Conservation (phyloP, 1,284 basidiomycete species). For the Trichosporon asahii region DNA sequence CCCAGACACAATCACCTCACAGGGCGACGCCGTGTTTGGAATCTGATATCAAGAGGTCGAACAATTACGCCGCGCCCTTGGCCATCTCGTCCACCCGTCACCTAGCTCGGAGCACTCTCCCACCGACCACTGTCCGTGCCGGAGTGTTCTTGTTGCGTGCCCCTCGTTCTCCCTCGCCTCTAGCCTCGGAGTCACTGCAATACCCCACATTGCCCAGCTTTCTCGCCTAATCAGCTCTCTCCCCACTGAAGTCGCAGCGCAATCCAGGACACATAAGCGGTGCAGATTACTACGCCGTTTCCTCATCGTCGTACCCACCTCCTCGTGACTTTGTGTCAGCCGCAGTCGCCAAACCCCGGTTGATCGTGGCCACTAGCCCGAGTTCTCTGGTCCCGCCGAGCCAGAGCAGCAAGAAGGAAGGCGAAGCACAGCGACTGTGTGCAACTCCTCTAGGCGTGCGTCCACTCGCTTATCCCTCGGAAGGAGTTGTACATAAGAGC, state of each 20-base stretch:
- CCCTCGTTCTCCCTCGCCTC: neutral
- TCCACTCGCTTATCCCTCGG: neutral
- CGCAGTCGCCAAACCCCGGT: neutral
- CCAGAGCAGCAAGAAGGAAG: neutral
- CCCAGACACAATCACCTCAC: neutral
- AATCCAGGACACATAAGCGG: neutral
- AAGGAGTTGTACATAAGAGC: neutral
- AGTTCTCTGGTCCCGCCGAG: neutral
- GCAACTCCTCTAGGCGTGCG: neutral
- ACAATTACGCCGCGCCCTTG: neutral
- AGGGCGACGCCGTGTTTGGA: neutral
- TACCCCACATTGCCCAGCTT: neutral
- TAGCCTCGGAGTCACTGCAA: neutral
- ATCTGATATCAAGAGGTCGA: neutral
- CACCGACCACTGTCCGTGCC: conserved; percentile 4
- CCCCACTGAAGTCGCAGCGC: neutral
- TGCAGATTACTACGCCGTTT: neutral
- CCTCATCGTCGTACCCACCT: neutral
- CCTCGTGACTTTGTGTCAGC: neutral
- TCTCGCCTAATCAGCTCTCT: neutral
- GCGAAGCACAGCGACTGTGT: neutral
- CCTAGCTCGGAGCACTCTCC: neutral
- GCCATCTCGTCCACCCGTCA: neutral
- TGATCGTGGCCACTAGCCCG: neutral
- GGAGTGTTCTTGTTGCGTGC: conserved; percentile 3